Evolutionary conservation across 2,329 filamentous ascomycete species (phyloP).

Genomic region (Paraphaeosphaeria minitans): DNA sequence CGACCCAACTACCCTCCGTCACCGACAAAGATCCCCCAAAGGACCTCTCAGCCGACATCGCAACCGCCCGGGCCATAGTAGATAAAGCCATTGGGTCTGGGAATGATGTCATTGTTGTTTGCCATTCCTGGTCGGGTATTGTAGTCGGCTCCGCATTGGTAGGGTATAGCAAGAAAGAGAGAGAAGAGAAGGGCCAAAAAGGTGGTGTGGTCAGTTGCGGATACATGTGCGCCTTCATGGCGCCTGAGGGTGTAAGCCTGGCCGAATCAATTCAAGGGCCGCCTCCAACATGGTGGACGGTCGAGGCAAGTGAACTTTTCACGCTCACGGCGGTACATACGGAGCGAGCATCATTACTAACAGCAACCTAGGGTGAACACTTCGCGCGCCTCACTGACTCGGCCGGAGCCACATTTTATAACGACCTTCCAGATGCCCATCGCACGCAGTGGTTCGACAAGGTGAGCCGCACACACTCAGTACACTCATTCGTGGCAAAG

Average conservation of each 20-base stretch:
- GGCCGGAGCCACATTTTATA: conserved; percentile 28
- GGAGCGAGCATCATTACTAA: conserved; percentile 1
- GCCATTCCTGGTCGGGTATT: conserved; percentile 54
- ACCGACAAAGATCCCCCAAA: conserved; percentile 30
- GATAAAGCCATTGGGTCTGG: conserved; percentile 45
- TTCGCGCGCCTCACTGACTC: not conserved
- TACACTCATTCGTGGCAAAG: conserved; percentile 31
- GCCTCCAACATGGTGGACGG: conserved; percentile 34
- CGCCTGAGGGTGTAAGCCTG: conserved; percentile 43
- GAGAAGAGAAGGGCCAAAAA: conserved; percentile 41
- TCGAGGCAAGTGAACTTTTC: conserved; percentile 21
- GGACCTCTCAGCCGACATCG: conserved; percentile 43
- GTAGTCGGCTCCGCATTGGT: conserved; percentile 45
- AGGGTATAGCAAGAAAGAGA: conserved; percentile 42
- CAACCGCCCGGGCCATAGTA: conserved; percentile 39
- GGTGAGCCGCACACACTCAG: conserved; percentile 26
- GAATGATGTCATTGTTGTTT: conserved; percentile 50
- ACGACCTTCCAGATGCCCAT: conserved; percentile 33
- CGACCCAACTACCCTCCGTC: conserved; percentile 36
- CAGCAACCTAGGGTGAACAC: not conserved
- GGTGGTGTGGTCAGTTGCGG: conserved; percentile 46
- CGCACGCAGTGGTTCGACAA: conserved; percentile 27
- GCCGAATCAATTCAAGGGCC: conserved; percentile 32
- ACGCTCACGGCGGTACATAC: not conserved
- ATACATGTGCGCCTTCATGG: conserved; percentile 47